phyloP scores from a whole-genome alignment of 2,329 filamentous ascomycete species.

The Neodidymelliopsis sp. region DNA sequence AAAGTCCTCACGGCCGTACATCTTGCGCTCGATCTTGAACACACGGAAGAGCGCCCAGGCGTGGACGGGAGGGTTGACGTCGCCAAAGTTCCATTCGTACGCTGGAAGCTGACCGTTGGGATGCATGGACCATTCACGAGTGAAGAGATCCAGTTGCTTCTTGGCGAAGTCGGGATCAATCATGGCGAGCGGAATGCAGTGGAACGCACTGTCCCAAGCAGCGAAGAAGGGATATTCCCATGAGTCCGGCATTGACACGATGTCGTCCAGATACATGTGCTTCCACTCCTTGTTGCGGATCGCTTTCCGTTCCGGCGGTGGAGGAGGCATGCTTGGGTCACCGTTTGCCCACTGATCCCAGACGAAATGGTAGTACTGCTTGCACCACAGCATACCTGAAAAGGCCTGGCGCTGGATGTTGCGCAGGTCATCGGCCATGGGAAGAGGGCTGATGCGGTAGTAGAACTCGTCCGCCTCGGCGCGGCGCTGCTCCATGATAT shows the following conservation, averaged over 20 bases:
- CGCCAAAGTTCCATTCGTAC: slow-evolving; percentile 97
- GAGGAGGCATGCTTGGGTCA: slow-evolving; percentile 86
- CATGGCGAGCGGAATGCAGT: slow-evolving; percentile 95
- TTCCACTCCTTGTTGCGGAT: slow-evolving; percentile 92
- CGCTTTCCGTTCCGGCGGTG: slow-evolving; percentile 78
- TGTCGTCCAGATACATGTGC: slow-evolving; percentile 93
- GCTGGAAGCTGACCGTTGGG: slow-evolving; percentile 94
- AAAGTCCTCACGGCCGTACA: slow-evolving; percentile 92
- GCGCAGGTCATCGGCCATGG: slow-evolving; percentile 90
- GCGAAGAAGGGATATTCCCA: slow-evolving; percentile 99
- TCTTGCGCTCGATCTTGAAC: slow-evolving; percentile 98
- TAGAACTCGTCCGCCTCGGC: slow-evolving; percentile 98
- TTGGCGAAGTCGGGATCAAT: slow-evolving; percentile 98
- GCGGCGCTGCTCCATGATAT: slow-evolving; percentile 83
- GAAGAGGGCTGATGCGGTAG: slow-evolving; percentile 88
- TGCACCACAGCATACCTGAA: slow-evolving; percentile 98
- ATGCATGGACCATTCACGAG: slow-evolving; percentile 98
- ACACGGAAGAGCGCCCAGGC: slow-evolving; percentile 95
- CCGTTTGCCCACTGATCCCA: slow-evolving; percentile 99
- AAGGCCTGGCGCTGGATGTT: slow-evolving; percentile 96
- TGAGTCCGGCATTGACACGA: slow-evolving; percentile 96
- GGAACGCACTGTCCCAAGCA: slow-evolving; percentile 96
- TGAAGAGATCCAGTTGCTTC: slow-evolving; percentile 96
- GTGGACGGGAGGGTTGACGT: slow-evolving; percentile 95
- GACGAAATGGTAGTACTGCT: slow-evolving; percentile 95